Evolutionary conservation across 2,329 filamentous ascomycete species (phyloP).

Genomic region (Aureobasidium sp.): DNA sequence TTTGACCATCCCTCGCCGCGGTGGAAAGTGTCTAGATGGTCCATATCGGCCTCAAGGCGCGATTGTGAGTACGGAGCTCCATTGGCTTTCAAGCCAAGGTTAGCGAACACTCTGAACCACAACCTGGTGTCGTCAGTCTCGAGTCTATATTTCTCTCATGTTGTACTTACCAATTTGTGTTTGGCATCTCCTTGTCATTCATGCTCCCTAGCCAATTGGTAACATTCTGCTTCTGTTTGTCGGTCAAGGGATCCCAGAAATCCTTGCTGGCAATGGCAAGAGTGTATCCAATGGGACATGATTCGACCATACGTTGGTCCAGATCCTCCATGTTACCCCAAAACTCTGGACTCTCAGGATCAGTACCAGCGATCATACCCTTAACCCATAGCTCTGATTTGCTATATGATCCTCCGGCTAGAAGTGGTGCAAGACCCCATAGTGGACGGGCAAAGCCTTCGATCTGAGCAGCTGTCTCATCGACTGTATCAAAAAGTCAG

Average conservation of each 20-base stretch:
- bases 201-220: slow-evolving; percentile 67
- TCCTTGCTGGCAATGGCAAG: slow-evolving; percentile 56
- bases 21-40: slow-evolving; percentile 72
- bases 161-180: slow-evolving; percentile 52
- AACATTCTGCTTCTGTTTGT: slow-evolving; percentile 55
- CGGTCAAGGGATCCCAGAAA: slow-evolving; percentile 59
- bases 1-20: slow-evolving; percentile 73
- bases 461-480: slow-evolving; percentile 66
- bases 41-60: slow-evolving; percentile 64
- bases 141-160: too few relatives aligned
- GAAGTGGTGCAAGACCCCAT: slow-evolving; percentile 63
- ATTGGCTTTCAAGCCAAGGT: slow-evolving; percentile 67
- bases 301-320: slow-evolving; percentile 79
- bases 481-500: slow-evolving; percentile 36
- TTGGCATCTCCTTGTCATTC: slow-evolving; percentile 62
- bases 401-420: slow-evolving; percentile 60
- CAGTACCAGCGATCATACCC: slow-evolving; percentile 61
- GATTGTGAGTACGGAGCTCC: slow-evolving; percentile 61
- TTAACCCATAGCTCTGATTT: slow-evolving; percentile 59
- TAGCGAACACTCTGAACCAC: slow-evolving; percentile 80
- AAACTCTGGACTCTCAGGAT: slow-evolving; percentile 61
- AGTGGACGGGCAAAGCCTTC: slow-evolving; percentile 68
- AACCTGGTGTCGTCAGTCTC: slow-evolving; percentile 45
- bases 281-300: slow-evolving; percentile 69
- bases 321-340: slow-evolving; percentile 70